Conservation (phyloP, 1,284 basidiomycete species). For the Sanguinoderma infundibulare region DNA sequence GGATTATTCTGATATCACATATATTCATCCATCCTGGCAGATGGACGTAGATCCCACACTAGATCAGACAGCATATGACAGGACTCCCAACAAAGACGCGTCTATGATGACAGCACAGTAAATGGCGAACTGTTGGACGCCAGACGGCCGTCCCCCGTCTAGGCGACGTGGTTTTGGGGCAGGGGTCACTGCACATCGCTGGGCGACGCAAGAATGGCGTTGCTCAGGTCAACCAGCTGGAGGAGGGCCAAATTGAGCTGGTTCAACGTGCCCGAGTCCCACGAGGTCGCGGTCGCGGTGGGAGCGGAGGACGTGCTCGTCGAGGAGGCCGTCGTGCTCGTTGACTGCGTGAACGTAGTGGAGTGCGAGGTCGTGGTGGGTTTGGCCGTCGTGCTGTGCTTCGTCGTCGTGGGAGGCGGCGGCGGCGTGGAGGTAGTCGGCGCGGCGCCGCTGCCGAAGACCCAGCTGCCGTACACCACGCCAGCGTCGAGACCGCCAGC, state of each 20-base stretch:
- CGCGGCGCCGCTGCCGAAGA: conserved; percentile 20
- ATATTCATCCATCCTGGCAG: too few species aligned
- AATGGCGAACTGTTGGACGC: too few species aligned
- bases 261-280: conserved; percentile 26
- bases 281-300: conserved; percentile 11
- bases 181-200: background rate
- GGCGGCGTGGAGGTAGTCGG: conserved; percentile 11
- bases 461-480: conserved; percentile 26
- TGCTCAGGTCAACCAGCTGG: conserved; percentile 20
- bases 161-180: too few species aligned
- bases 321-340: conserved; percentile 8
- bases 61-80: too few species aligned
- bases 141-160: too few species aligned
- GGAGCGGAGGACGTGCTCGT: conserved; percentile 7
- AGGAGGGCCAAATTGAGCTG: conserved; percentile 29
- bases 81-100: too few species aligned
- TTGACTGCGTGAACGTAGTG: background rate
- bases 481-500: conserved; percentile 36
- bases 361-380: conserved; percentile 16
- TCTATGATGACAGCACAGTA: too few species aligned
- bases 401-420: conserved; percentile 6
- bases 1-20: too few species aligned
- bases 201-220: background rate
- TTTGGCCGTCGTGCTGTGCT: conserved; percentile 12
- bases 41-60: too few species aligned